Conservation (phyloP, 148 eudicot genomes). For the Diospyros lotus region DNA sequence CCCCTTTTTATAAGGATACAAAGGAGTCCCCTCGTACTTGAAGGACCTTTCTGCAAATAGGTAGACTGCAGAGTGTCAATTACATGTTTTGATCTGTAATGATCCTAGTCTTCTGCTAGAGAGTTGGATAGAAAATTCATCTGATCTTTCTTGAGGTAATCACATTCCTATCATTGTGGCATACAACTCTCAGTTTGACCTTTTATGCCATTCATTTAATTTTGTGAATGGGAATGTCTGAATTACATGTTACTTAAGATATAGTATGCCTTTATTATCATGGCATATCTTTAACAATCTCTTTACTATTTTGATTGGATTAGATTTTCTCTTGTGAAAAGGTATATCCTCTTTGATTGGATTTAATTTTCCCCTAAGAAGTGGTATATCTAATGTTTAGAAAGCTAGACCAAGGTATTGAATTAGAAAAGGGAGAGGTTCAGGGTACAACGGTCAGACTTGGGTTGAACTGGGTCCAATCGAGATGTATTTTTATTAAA, state of each 20-base stretch:
- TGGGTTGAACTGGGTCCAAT: too few species aligned
- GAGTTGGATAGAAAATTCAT: background rate
- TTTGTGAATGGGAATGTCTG: background rate
- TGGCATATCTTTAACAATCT: too few species aligned
- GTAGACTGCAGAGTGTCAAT: too few species aligned
- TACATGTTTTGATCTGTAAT: background rate
- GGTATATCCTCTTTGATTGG: background rate
- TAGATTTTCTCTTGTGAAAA: background rate
- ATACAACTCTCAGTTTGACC: background rate
- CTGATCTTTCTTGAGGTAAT: background rate
- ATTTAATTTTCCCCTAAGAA: too few species aligned
- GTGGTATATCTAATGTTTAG: too few species aligned
- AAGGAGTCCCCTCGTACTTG: too few species aligned
- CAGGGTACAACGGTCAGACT: too few species aligned
- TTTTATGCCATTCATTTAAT: background rate
- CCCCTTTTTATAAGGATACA: too few species aligned
- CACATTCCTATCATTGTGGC: background rate
- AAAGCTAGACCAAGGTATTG: too few species aligned
- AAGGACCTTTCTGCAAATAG: too few species aligned
- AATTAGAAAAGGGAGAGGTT: too few species aligned
- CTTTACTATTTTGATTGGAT: slow-evolving; percentile 2
- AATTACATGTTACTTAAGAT: background rate
- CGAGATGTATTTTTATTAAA: too few species aligned
- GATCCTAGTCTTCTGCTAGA: background rate
- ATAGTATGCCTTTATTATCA: background rate